These are phyloP conservation scores for Aspergillus campestris DNA, from an alignment of 495 filamentous ascomycete species.

Conservation along the genomic window DNA sequence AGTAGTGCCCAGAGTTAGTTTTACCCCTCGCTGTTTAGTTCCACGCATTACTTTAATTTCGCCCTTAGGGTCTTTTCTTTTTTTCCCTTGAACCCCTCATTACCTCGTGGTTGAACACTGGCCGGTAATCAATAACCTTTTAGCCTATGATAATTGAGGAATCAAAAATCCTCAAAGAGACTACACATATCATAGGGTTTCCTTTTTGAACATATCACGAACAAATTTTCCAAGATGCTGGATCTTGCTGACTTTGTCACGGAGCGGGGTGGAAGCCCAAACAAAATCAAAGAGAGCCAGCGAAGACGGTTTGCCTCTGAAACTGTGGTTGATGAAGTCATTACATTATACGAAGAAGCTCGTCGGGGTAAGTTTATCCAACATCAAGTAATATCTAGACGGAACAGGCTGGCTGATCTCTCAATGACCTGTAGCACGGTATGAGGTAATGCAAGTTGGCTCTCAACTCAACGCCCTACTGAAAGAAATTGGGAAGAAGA, in stretches of 20 bases:
- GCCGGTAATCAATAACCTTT: too few species aligned
- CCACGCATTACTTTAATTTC: too few species aligned
- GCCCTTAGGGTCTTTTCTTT: too few species aligned
- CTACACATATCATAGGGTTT: not conserved
- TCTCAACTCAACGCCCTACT: slow-evolving; percentile 78
- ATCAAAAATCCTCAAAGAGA: too few species aligned
- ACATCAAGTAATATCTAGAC: not conserved
- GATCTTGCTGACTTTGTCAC: slow-evolving; percentile 74
- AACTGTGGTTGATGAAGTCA: slow-evolving; percentile 82
- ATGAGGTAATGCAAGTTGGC: slow-evolving; percentile 69
- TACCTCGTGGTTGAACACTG: too few species aligned
- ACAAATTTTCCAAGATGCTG: slow-evolving; percentile 46
- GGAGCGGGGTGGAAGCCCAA: slow-evolving; percentile 81
- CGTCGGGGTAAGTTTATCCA: slow-evolving; percentile 50
- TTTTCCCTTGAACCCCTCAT: too few species aligned
- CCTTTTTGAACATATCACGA: not conserved
- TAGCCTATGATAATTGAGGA: too few species aligned
- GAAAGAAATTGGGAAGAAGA: slow-evolving; percentile 85
- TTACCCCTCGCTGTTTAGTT: too few species aligned
- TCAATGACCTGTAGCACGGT: slow-evolving; percentile 50
- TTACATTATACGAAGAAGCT: slow-evolving; percentile 80
- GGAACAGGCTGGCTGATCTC: slow-evolving; percentile 1
- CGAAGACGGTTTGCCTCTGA: slow-evolving; percentile 68
- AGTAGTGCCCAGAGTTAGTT: too few species aligned
- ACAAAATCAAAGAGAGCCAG: slow-evolving; percentile 85